A percentile compares a stretch with the other conserved stretches of the same genome.
phyloP scores from a whole-genome alignment of 768 basidiomycete genomes.

The Cystofilobasidium capitatum region DNA sequence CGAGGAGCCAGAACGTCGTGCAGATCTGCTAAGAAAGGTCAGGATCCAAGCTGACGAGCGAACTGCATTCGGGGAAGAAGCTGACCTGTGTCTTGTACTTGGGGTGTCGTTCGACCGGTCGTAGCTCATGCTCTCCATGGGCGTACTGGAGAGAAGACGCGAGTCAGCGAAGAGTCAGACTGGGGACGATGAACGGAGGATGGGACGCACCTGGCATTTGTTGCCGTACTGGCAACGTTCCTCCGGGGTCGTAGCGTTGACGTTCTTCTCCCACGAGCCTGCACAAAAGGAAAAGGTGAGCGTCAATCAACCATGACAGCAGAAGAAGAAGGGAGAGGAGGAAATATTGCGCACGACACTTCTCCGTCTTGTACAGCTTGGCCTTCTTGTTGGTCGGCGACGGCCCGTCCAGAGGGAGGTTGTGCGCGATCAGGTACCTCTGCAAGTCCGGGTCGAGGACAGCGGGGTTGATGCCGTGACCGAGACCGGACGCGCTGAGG shows the following conservation, averaged over 20 bases:
- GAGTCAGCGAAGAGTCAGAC: no score
- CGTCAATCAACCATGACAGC: not conserved
- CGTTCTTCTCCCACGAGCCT: conserved; percentile 20
- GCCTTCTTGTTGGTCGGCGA: conserved; percentile 23
- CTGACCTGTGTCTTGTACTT: conserved; percentile 22
- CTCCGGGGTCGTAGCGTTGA: conserved; percentile 9
- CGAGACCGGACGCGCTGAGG: conserved; percentile 2
- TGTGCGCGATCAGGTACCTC: conserved; percentile 21
- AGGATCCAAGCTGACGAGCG: not conserved
- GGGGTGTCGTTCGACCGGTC: conserved; percentile 23
- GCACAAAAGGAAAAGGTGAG: not conserved
- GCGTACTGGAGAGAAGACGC: conserved; percentile 25
- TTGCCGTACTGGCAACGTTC: conserved; percentile 18
- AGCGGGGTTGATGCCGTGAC: conserved; percentile 10
- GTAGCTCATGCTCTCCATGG: conserved; percentile 21
- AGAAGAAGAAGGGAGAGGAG: not conserved
- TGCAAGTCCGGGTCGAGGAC: conserved; percentile 15
- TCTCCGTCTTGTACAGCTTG: conserved; percentile 25
- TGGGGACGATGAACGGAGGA: not conserved
- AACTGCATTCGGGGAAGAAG: conserved; percentile 21
- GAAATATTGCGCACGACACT: conserved; percentile 9
- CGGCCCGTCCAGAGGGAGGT: conserved; percentile 17
- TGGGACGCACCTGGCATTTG: conserved; percentile 20
- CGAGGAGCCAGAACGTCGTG: conserved; percentile 25
- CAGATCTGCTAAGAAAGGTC: conserved; percentile 15